Base-by-base conservation (phyloP, 768 basidiomycete genomes). In the Agaricus blazei region DNA sequence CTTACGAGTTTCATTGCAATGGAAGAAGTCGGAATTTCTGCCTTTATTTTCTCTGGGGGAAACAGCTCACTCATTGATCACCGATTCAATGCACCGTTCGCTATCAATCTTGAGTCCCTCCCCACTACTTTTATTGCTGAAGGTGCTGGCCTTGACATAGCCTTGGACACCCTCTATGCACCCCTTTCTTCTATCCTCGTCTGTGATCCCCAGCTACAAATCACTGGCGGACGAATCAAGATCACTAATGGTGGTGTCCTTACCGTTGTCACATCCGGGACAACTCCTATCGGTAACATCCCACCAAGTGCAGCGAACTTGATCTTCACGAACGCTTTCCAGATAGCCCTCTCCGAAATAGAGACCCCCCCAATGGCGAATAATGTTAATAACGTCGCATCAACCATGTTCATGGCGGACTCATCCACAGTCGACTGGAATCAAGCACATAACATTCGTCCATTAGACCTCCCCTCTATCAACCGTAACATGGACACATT, bases 341-440 rank as follows among this genome's bases (percentile, higher is more conserved):
- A 43, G 24, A 36, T 23, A 12, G 56, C 43, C 3, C 38, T 46
- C 19, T 23, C 28, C n/a, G 19, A n/a, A 14, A 23, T 45, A 2
- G 36, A 44, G 14, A 19, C 19, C 19, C 19, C 19, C 19, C 31
- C 26, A 9, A 15, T 52, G 2, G 47, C 42, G 37, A 52, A 48
- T 14, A n/a, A 47, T 9, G 31, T 58, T 8, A 58, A 52, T 37
- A 50, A 58, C 46, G 49, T 58, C 24, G 51, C 36, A 28, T 29
- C 57, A 4, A 28, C 36, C 26, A 45, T 58, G 51, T 58, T 58
- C 47, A 48, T 48, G 50, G 24, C 43, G 3, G 48, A 58, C 41
- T 41, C 45, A 9, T 51, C 51, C 15, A 19, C 19, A 19, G 41
- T 52, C 27, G 57, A 51, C 41, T 48, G 50, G 50, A 43, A 47